These are phyloP conservation scores for Gynochthodes officinalis DNA, from an alignment of 257 asterid species.

Conservation along the genomic window DNA sequence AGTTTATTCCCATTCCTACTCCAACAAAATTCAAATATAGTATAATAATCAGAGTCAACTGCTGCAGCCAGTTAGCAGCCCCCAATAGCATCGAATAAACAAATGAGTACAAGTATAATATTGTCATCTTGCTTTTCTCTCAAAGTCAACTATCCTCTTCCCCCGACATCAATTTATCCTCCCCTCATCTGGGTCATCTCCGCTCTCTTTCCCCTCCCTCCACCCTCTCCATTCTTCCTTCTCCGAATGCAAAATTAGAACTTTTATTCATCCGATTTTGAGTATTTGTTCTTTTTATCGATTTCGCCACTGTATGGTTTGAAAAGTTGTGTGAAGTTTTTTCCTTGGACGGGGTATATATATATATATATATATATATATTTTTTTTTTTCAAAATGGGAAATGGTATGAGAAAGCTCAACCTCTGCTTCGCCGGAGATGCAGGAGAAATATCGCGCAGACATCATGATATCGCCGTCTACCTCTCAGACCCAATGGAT, in stretches of 20 bases:
- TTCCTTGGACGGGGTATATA: not conserved
- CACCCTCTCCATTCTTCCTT: slow-evolving; percentile 5
- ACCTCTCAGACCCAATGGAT: slow-evolving; percentile 54
- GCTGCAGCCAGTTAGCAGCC: not conserved
- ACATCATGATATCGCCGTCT: slow-evolving; percentile 43
- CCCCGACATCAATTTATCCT: slow-evolving; percentile 1
- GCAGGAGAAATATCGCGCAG: slow-evolving; percentile 81
- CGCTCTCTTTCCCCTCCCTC: slow-evolving; percentile 18
- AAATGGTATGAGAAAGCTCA: slow-evolving; percentile 57
- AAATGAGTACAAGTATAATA: not conserved
- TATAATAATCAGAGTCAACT: slow-evolving; percentile 16
- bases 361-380: too few species aligned
- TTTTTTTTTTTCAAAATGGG: slow-evolving; percentile 48
- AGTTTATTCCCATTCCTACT: slow-evolving; percentile 4
- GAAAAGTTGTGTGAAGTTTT: not conserved
- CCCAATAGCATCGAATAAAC: slow-evolving; percentile 7
- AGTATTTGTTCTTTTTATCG: not conserved
- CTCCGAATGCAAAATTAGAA: slow-evolving; percentile 3
- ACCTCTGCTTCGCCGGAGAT: slow-evolving; percentile 71
- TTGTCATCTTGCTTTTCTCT: slow-evolving; percentile 3
- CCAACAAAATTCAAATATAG: not conserved
- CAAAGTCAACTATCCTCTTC: slow-evolving; percentile 56
- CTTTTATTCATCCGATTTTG: not conserved
- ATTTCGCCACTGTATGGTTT: not conserved
- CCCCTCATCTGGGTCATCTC: too few species aligned